phyloP scores from a whole-genome alignment of 116 monocot species.

The Trichopus zeylanicus region DNA sequence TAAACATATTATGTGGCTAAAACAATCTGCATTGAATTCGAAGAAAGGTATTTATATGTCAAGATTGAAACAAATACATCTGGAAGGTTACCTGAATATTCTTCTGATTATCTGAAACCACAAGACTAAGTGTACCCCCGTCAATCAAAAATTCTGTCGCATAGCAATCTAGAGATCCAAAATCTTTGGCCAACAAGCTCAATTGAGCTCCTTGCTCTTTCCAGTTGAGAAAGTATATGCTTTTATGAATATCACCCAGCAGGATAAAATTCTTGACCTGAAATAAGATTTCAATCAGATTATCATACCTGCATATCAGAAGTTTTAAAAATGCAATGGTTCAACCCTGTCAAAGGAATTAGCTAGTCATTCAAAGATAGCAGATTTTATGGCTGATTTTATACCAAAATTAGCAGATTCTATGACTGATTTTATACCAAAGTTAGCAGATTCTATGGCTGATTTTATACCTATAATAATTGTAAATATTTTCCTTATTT shows the following conservation, averaged over 20 bases:
- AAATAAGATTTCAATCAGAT: slow-evolving; percentile 7
- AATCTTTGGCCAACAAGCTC: slow-evolving; percentile 93
- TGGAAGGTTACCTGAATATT: slow-evolving; percentile 67
- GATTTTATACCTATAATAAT: too few relatives aligned
- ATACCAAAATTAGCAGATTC: too few relatives aligned
- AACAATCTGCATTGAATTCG: too few relatives aligned
- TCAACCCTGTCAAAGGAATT: too few relatives aligned
- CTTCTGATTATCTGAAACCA: slow-evolving; percentile 90
- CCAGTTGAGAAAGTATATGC: slow-evolving; percentile 95
- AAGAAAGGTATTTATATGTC: too few relatives aligned
- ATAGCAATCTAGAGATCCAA: slow-evolving; percentile 93
- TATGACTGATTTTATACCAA: too few relatives aligned
- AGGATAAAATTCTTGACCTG: slow-evolving; percentile 97
- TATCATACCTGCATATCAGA: neutral
- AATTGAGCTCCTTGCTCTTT: slow-evolving; percentile 97
- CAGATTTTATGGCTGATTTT: too few relatives aligned
- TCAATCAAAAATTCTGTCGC: slow-evolving; percentile 98
- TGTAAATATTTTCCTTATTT: too few relatives aligned
- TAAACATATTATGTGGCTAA: too few relatives aligned
- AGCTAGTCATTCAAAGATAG: neutral
- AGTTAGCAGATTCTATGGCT: too few relatives aligned
- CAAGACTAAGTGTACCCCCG: slow-evolving; percentile 89
- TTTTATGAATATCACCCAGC: slow-evolving; percentile 94
- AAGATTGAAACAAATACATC: neutral
- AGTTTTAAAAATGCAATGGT: neutral